Evolutionary conservation across 257 asterid genomes (phyloP), one percentile per base, ranked within the genome.

Genomic region (Misopates orontium): DNA sequence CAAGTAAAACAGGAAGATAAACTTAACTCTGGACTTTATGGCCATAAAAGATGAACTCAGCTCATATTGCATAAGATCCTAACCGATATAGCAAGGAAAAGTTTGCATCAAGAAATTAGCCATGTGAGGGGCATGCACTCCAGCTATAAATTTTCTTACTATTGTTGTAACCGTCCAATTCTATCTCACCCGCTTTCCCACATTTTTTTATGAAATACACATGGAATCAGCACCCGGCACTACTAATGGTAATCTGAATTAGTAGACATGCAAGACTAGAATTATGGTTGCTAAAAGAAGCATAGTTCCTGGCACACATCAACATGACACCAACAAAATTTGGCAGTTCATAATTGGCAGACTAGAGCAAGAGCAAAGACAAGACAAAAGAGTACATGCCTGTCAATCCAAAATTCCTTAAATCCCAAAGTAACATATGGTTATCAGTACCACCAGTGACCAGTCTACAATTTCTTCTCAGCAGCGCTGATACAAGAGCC

Each of bases 391-490:
- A 95, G 72, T 91, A 91, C 0, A 48, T 68, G 19, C 98, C 98
- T 76, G 96, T 85, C 70, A 89, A 80, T 53, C 96, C 97, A 53
- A 85, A 77, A 65, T 80, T 79, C 71, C 97, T 83, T 47, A 92
- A 83, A 85, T 92, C 97, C 97, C 97, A 93, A 71, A 93, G 87
- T 77, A 93, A 61, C 82, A 87, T 71, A 79, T 87, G 97, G 72
- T 84, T 90, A 80, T 90, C 99, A 19, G 96, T 87, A 65, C 96
- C 99, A 22, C 96, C 95, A 24, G 96, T 87, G 53, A 90, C 84
- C 60, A 93, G 75, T 71, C 82, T 84, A 71, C 91, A 89, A 52
- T 83, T 82, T 80, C 88, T 84, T 66, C 82, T 83, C 72, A 70
- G 60, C 53, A 89, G 64, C 65, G 95, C 87, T 49, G 85, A 71